phyloP scores from a whole-genome alignment of 2,329 filamentous ascomycete genomes.

The Fusarium mexicanum region DNA sequence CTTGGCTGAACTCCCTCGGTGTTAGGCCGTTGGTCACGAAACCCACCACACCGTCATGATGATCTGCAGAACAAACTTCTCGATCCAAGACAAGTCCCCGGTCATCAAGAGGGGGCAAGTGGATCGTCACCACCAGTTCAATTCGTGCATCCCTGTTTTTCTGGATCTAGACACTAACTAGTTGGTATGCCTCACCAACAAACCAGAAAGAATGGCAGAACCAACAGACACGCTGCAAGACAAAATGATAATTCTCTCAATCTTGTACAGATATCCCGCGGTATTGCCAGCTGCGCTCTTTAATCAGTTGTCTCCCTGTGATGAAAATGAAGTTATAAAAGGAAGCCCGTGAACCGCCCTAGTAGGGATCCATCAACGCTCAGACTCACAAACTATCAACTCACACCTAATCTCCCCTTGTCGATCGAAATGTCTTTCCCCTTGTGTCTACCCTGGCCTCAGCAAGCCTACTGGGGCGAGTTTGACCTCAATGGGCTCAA shows the following conservation, averaged over 20 bases:
- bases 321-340: slow-evolving; percentile 13
- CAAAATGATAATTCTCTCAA: not conserved
- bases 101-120: not conserved
- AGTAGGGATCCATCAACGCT: slow-evolving; percentile 24
- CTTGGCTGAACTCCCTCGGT: not conserved
- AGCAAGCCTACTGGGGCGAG: slow-evolving; percentile 34
- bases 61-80: slow-evolving; percentile 4
- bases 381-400: slow-evolving; percentile 23
- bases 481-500: slow-evolving; percentile 39
- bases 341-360: slow-evolving; percentile 1
- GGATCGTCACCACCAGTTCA: not conserved
- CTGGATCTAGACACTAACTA: not conserved
- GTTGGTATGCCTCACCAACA: slow-evolving; percentile 3
- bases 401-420: slow-evolving; percentile 19
- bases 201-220: not conserved
- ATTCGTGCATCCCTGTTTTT: slow-evolving; percentile 16
- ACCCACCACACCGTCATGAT: not conserved
- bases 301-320: not conserved
- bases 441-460: slow-evolving; percentile 34
- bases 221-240: not conserved
- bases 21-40: no score
- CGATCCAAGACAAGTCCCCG: not conserved
- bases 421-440: slow-evolving; percentile 37
- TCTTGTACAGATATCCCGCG: not conserved
- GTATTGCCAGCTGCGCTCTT: slow-evolving; percentile 3